A percentile compares a stretch with the other conserved stretches of the same genome.
These are phyloP conservation scores for Pythium aphanidermatum DNA, from an alignment of 352 stramenopile species.

Conservation along the genomic window DNA sequence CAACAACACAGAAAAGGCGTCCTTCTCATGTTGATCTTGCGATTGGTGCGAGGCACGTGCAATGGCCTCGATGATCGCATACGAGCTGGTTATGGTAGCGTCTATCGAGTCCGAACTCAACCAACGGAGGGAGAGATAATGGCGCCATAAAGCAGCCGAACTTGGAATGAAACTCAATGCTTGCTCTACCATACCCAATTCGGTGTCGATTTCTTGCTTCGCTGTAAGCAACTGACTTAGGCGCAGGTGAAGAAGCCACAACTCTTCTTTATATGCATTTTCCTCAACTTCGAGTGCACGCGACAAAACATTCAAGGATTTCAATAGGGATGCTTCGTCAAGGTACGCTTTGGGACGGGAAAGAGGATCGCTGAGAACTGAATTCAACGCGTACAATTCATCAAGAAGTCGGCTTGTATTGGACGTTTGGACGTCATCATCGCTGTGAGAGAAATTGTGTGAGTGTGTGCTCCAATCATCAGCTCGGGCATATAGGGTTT, in stretches of 20 bases:
- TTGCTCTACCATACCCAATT: slow-evolving; percentile 28
- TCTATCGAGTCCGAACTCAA: slow-evolving; percentile 1
- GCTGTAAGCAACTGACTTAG: slow-evolving; percentile 14
- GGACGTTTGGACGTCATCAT: slow-evolving; percentile 20
- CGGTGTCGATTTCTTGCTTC: slow-evolving; percentile 10
- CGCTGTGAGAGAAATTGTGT: slow-evolving; percentile 6
- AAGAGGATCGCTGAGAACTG: slow-evolving; percentile 3
- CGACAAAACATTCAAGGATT: slow-evolving; percentile 25
- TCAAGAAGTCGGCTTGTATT: slow-evolving; percentile 6
- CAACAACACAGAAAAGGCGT: slow-evolving; percentile 16
- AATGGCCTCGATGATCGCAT: slow-evolving; percentile 2
- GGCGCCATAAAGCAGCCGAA: slow-evolving; percentile 25
- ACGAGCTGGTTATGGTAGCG: not conserved
- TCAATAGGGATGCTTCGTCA: slow-evolving; percentile 10
- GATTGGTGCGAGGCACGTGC: slow-evolving; percentile 1
- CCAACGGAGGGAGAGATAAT: slow-evolving; percentile 16
- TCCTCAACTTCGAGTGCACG: slow-evolving; percentile 28
- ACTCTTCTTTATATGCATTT: slow-evolving; percentile 30
- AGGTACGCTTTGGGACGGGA: not conserved
- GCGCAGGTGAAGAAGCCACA: slow-evolving; percentile 30
- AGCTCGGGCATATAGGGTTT: not conserved
- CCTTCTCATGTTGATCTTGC: slow-evolving; percentile 2
- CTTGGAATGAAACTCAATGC: slow-evolving; percentile 23
- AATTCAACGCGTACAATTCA: slow-evolving; percentile 16
- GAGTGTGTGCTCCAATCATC: not conserved